These are phyloP conservation scores for Zygoascus biomembranicola DNA, from an alignment of 805 yeast species.

Conservation along the genomic window DNA sequence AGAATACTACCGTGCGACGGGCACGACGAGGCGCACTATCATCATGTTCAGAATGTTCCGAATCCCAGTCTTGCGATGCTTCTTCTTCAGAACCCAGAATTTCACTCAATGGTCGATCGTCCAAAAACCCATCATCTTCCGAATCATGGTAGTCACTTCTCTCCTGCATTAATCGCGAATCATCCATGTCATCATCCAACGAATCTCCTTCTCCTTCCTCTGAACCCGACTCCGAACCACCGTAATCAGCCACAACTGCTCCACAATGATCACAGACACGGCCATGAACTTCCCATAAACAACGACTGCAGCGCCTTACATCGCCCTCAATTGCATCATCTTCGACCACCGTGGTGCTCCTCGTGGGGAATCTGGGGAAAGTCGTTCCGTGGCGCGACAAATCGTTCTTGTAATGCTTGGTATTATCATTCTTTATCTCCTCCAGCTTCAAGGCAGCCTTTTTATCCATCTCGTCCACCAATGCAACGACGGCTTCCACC, in stretches of 20 bases:
- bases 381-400: slow-evolving; percentile 30
- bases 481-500: slow-evolving; percentile 1
- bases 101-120: slow-evolving; percentile 3
- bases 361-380: slow-evolving; percentile 39
- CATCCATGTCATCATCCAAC: slow-evolving; percentile 3
- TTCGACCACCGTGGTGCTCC: slow-evolving; percentile 33
- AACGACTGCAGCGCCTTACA: slow-evolving; percentile 55
- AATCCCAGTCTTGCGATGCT: background rate
- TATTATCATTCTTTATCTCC: slow-evolving; percentile 4
- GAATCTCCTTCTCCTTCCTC: slow-evolving; percentile 11
- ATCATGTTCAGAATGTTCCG: background rate
- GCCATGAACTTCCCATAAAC: slow-evolving; percentile 67
- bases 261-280: slow-evolving; percentile 51
- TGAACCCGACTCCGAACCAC: slow-evolving; percentile 2
- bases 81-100: background rate
- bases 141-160: slow-evolving; percentile 8
- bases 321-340: slow-evolving; percentile 47
- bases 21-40: background rate
- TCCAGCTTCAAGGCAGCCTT: background rate
- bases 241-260: slow-evolving; percentile 5
- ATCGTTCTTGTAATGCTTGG: slow-evolving; percentile 15
- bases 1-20: background rate
- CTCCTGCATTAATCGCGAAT: background rate
- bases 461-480: slow-evolving; percentile 4
- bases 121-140: slow-evolving; percentile 12